Evolutionary conservation across 2,329 filamentous ascomycete genomes (phyloP).

Genomic region (Ophiocordyceps camponoti-leonardi): DNA sequence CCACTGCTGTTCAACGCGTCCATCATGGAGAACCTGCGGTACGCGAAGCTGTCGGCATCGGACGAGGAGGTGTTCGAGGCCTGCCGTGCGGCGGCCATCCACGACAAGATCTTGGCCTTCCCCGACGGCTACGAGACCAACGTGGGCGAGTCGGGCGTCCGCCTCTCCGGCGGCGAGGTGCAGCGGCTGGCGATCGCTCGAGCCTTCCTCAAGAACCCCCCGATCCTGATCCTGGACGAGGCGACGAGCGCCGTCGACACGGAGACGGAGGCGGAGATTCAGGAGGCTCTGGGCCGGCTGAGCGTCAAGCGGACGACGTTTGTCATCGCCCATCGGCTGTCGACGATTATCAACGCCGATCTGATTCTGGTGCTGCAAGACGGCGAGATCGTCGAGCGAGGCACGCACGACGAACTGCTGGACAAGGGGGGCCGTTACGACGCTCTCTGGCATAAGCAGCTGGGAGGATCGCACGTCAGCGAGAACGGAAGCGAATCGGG

Average conservation of each 20-base stretch:
- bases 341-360: conserved; percentile 26
- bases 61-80: conserved; percentile 43
- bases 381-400: conserved; percentile 34
- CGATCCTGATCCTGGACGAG: conserved; percentile 25
- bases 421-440: conserved; percentile 25
- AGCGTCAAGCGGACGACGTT: conserved; percentile 33
- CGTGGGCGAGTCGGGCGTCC: conserved; percentile 30
- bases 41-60: conserved; percentile 42
- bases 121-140: conserved; percentile 29
- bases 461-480: neutral
- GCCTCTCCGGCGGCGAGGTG: conserved; percentile 30
- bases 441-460: conserved; percentile 31
- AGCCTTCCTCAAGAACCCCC: conserved; percentile 11
- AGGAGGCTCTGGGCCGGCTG: conserved; percentile 26
- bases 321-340: conserved; percentile 27
- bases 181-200: conserved; percentile 31
- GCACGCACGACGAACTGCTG: conserved; percentile 31
- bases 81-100: conserved; percentile 43
- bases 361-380: conserved; percentile 35
- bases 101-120: conserved; percentile 45
- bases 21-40: conserved; percentile 47
- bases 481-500: neutral
- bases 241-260: conserved; percentile 31
- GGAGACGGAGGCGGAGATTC: conserved; percentile 25
- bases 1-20: conserved; percentile 46